A percentile compares a stretch with the other conserved stretches of the same genome.
phyloP scores from a whole-genome alignment of 805 yeast genomes.

The Barnettozyma populi region DNA sequence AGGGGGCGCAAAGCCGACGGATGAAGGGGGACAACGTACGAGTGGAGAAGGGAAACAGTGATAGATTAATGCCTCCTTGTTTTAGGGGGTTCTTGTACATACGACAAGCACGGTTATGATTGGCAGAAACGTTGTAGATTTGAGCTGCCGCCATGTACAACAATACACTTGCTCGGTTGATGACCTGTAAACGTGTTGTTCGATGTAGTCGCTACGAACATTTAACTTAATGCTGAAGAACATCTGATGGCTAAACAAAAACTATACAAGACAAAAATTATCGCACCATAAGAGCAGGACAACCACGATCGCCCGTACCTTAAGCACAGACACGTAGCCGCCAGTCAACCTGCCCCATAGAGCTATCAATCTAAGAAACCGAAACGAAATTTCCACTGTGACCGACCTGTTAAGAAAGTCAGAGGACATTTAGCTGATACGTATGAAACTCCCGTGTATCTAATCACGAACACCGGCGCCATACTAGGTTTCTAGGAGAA shows the following conservation, averaged over 20 bases:
- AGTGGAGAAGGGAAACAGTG: slow-evolving; percentile 12
- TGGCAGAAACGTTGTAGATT: neutral
- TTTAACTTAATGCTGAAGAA: neutral
- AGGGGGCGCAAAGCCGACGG: slow-evolving; percentile 11
- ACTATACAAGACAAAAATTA: slow-evolving; percentile 8
- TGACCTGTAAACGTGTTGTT: no score
- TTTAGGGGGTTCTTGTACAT: neutral
- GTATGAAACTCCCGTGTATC: slow-evolving; percentile 24
- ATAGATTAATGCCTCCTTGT: neutral
- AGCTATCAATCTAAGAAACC: slow-evolving; percentile 55
- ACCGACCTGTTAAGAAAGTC: slow-evolving; percentile 69
- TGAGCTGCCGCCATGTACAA: no score
- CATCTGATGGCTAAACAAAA: neutral
- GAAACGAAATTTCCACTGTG: slow-evolving; percentile 72
- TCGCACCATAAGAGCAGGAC: slow-evolving; percentile 27
- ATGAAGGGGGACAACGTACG: slow-evolving; percentile 2
- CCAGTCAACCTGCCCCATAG: slow-evolving; percentile 24
- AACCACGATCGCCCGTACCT: slow-evolving; percentile 19
- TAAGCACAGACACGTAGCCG: slow-evolving; percentile 16
- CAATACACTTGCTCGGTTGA: no score
- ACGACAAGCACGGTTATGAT: neutral
- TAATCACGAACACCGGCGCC: slow-evolving; percentile 22
- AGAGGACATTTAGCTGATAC: slow-evolving; percentile 63
- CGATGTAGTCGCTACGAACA: neutral
- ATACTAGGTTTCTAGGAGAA: slow-evolving; percentile 27